Evolutionary conservation across 331 rosid genomes (phyloP), one percentile per base, ranked within the genome.

Genomic region (Acacia concinna): DNA sequence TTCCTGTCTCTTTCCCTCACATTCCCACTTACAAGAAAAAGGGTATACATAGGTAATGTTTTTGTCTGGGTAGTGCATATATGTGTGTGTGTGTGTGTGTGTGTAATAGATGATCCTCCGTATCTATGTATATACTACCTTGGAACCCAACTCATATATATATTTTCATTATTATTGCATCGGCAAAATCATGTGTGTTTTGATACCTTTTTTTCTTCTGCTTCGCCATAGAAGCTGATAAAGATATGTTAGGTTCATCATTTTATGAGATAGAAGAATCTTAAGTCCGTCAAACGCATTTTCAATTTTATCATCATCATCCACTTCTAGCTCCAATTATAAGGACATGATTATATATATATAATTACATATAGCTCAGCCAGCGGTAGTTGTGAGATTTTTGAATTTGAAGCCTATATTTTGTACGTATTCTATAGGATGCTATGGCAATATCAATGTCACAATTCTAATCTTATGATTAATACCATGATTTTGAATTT

Each of bases 1-100:
- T n/a, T n/a, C n/a, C n/a, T 12, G 20, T 23, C 25, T 57, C 37
- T 57, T 77, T 47, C 68, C 40, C 79, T 78, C 65, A 37, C 67
- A 86, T 86, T 86, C 85, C 78, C 79, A 83, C 57, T 54, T 54
- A 11, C 6, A 21, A 17, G 21, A 38, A 67, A 56, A 56, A 56
- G 32, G 49, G 44, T 15, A 46, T 46, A 46, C 15, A 32, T 20
- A 37, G 21, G 59, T 40, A 70, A 59, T 59, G 70, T 34, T 35
- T 37, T 37, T 66, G 49, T 35, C 28, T 67, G n/a, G 14, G 38
- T 13, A 62, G 14, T 44, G 57, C 3, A 12, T 2, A 15, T 2
- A 14, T 3, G 1, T 43, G 11, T 43, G 14, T 4, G n/a, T n/a
- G n/a, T n/a, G n/a, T n/a, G n/a, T n/a, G n/a, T n/a, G n/a, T n/a